Percentiles rank a stretch among this genome's conserved stretches.
These are phyloP conservation scores for Chrysochromulina tobinii DNA, from an alignment of 78 protist genomes.

Conservation along the genomic window DNA sequence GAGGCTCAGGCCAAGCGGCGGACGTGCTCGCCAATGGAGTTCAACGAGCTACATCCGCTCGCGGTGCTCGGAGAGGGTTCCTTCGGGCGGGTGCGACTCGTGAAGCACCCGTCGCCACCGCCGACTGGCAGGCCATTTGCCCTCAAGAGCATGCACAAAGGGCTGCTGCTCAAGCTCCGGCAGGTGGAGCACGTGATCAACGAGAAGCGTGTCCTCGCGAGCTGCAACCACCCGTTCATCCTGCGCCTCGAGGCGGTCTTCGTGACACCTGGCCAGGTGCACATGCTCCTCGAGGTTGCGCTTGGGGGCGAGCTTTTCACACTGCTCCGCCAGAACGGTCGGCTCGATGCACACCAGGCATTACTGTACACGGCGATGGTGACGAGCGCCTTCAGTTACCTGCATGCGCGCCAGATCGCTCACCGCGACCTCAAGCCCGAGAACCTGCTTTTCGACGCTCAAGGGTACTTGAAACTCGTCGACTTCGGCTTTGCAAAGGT, in stretches of 20 bases:
- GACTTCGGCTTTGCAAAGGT: not conserved
- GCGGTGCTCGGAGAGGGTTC: not conserved
- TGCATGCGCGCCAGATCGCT: not conserved
- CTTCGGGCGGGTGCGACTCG: not conserved
- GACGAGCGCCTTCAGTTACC: not conserved
- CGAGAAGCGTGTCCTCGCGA: constrained; percentile 43
- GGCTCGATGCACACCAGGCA: not conserved
- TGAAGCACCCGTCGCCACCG: not conserved
- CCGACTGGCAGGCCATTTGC: not conserved
- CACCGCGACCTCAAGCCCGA: constrained; percentile 6
- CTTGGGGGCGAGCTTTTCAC: not conserved
- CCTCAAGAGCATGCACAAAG: not conserved
- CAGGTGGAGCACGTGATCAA: constrained; percentile 49
- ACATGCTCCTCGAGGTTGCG: not conserved
- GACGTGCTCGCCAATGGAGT: no score
- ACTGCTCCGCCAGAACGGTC: not conserved
- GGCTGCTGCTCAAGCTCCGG: not conserved
- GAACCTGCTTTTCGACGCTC: not conserved
- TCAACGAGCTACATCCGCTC: not conserved
- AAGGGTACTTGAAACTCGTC: not conserved
- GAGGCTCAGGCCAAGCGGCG: not conserved
- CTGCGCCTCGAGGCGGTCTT: not conserved
- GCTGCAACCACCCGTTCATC: constrained; percentile 52
- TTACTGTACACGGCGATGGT: not conserved
- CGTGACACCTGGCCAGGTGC: not conserved